Evolutionary conservation across 768 basidiomycete genomes (phyloP), one percentile per base, ranked within the genome.

Genomic region (Astraeus odoratus): DNA sequence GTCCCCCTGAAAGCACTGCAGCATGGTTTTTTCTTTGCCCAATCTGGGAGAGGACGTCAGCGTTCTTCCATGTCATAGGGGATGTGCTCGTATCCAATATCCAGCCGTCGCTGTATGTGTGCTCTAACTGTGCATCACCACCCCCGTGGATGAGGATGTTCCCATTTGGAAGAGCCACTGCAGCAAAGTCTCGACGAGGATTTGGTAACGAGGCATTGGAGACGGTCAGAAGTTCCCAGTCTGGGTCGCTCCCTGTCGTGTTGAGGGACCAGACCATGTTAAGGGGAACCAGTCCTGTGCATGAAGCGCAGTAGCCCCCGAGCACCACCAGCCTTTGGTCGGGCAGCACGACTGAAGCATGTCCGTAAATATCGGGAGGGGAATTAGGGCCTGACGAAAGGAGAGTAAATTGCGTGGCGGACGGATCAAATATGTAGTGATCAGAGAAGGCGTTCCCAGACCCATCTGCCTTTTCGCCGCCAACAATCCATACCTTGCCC

Each of bases 391-490:
- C 65, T 3, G 74, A 57, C 5, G 83, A 75, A 23, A 91, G 64
- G 9, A 60, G 58, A 1, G 69, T 67, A 61, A 91, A 93, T 5
- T 70, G 62, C 19, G 70, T 68, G 3, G 52, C 51, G 9, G 53
- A 64, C 15, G 79, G 73, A 52, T 75, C 58, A 64, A 87, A 90
- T 18, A 73, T 58, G 53, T 79, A 89, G 44, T 83, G 75, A 37
- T 85, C 79, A 5, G 74, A 67, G 56, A 85, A 81, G 1, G 69
- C 76, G 39, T 64, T 67, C 1, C 71, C 71, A 8, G 90, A 93
- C 10, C 79, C 87, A 60, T 95, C 92, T n/a, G 78, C 78, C 54
- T 74, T 81, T 63, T 85, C 75, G 7, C 92, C 92, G 3, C 92
- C 92, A 37, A 85, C 72, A 27, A 94, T 71, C 65, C 75, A 88